Evolutionary conservation across 2,329 filamentous ascomycete species (phyloP), one percentile per base, ranked within the genome.

Genomic region (Graphiopsis chlorocephala): DNA sequence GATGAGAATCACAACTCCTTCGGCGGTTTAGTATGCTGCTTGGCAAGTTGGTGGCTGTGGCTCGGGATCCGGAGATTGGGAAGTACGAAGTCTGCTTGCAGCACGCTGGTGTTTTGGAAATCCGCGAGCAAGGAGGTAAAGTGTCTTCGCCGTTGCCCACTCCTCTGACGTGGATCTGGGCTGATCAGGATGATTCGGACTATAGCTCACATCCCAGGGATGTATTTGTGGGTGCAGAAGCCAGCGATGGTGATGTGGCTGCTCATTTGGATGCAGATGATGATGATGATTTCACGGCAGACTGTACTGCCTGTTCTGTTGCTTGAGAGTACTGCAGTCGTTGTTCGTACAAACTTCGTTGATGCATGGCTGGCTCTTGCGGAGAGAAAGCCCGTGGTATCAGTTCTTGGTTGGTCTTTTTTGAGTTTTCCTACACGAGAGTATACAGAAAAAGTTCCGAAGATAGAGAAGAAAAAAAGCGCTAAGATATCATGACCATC

Each of bases 1-100:
- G 63, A 64, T 7, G 69, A 76, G 1, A 78, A 84, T 15, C 57
- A 74, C 17, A 67, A 6, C 68, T 65, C 1, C 71, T 80, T 7
- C 45, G 64, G 0, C 67, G 69, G 20, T 69, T 81, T 6, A 65
- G 67, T 3, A 60, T 31, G 10, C 66, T 80, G 1, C 65, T 81
- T 4, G 35, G 70, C 6, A 72, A 74, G 53, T 73, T 80, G 42
- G 62, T 76, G 2, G 61, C 69, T 0, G 53, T 76, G 15, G 74
- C 73, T 33, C 52, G 63, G 10, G 59, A 72, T 20, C 58, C 64
- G 2, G 64, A 60, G 4, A 11, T 42, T 7, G 65, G 60, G 1
- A 67, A 74, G 48, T 66, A 79, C 15, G 78, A 80, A 57, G 72
- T 79, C 7, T 75, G 76, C 45, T 73, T 71, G 47, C 68, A 73